phyloP scores from a whole-genome alignment of 306 rosid species.

The Astragalus membranaceus region DNA sequence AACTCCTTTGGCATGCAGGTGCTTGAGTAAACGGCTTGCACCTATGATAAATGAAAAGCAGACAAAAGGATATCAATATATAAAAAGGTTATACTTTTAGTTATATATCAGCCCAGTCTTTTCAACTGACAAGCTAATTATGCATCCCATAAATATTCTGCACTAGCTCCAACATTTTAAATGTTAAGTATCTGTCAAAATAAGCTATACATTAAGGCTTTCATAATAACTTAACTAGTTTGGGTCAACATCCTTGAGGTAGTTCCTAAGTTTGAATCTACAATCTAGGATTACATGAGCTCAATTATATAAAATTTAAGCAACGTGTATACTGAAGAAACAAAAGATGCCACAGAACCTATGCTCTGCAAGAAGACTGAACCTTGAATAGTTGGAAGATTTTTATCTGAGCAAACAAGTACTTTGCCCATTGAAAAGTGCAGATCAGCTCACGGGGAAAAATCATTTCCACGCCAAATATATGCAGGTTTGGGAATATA shows the following conservation, averaged over 20 bases:
- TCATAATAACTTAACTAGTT: neutral
- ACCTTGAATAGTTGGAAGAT: neutral
- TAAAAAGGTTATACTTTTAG: neutral
- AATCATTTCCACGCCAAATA: neutral
- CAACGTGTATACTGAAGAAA: neutral
- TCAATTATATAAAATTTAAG: neutral
- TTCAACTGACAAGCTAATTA: neutral
- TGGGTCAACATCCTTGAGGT: neutral
- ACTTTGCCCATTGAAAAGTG: neutral
- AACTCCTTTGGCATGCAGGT: constrained; percentile 75
- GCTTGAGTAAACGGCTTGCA: constrained; percentile 60
- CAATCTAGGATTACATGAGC: neutral
- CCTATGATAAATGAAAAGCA: constrained; percentile 38
- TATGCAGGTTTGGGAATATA: neutral
- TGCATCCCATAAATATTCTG: neutral
- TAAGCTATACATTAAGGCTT: neutral
- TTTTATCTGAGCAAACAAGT: neutral
- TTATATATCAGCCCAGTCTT: neutral
- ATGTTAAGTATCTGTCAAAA: neutral
- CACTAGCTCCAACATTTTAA: neutral
- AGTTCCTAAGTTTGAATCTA: neutral
- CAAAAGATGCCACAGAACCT: neutral
- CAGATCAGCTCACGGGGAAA: neutral
- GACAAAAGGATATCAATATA: neutral
- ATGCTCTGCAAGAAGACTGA: neutral